These are phyloP conservation scores for Syzygium jambos DNA, from an alignment of 345 rosid genomes.

Conservation along the genomic window DNA sequence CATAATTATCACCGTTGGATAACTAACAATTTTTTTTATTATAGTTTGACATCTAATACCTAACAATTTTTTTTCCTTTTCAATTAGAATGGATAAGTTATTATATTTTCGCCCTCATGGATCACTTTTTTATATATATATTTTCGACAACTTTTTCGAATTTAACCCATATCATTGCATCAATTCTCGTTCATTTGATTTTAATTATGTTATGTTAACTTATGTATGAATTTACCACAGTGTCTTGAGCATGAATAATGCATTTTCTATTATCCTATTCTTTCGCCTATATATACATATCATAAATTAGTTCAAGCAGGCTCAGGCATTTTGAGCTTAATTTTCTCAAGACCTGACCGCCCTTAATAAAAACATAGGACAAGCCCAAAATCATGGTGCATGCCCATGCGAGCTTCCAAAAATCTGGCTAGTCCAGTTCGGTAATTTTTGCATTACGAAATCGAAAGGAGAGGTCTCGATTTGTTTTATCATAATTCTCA, in stretches of 20 bases:
- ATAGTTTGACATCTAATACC: too few species aligned
- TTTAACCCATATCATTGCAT: too few species aligned
- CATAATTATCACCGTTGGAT: background rate
- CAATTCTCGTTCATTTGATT: background rate
- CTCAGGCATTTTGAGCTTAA: background rate
- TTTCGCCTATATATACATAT: background rate
- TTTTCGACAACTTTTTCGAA: background rate
- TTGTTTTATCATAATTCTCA: background rate
- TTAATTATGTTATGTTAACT: background rate
- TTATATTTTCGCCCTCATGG: rapidly evolving
- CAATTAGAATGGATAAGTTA: background rate
- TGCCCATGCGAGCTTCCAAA: background rate
- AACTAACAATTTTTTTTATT: background rate
- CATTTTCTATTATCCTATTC: background rate
- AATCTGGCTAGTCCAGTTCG: background rate
- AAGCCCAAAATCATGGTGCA: background rate
- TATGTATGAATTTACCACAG: background rate
- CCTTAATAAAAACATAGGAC: background rate
- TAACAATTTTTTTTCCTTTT: too few species aligned
- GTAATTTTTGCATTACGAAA: background rate
- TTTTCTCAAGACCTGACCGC: background rate
- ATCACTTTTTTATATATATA: background rate
- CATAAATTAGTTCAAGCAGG: background rate
- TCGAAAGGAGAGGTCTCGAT: background rate
- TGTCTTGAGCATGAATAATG: background rate